phyloP scores from a whole-genome alignment of 805 yeast genomes.

The Lipomyces yamanashiensis region DNA sequence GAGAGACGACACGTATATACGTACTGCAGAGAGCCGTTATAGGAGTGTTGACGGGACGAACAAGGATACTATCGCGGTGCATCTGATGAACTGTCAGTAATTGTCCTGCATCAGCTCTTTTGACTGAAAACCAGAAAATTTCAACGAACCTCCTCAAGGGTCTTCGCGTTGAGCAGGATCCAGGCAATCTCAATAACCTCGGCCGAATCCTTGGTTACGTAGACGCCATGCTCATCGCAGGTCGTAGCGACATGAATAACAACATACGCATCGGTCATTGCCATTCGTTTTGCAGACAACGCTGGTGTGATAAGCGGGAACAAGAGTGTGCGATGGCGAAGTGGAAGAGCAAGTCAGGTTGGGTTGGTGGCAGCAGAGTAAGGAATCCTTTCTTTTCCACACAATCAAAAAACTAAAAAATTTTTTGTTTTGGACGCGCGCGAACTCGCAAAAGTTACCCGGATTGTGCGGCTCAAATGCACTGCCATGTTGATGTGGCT shows the following conservation, averaged over 20 bases:
- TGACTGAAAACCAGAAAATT: background rate
- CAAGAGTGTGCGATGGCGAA: background rate
- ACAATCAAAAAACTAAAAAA: background rate
- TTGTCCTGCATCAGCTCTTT: background rate
- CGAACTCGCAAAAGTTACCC: slow-evolving; percentile 1
- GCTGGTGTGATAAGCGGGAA: background rate
- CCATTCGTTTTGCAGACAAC: slow-evolving; percentile 1
- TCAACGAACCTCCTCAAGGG: slow-evolving; percentile 48
- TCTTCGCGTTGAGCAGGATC: slow-evolving; percentile 60
- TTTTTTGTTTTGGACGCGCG: slow-evolving; percentile 9
- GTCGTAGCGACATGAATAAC: slow-evolving; percentile 67
- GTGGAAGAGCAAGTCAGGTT: background rate
- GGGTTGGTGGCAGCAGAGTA: background rate
- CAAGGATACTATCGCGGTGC: slow-evolving; percentile 53
- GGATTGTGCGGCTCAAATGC: background rate
- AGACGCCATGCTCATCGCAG: slow-evolving; percentile 64
- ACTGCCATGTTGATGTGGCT: background rate
- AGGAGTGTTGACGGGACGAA: slow-evolving; percentile 68
- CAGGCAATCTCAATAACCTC: slow-evolving; percentile 73
- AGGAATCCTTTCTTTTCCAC: background rate
- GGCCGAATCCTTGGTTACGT: slow-evolving; percentile 66
- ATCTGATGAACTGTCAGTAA: slow-evolving; percentile 31
- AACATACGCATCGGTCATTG: slow-evolving; percentile 61
- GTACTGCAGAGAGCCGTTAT: slow-evolving; percentile 54
- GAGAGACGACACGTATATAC: slow-evolving; percentile 16